phyloP scores from a whole-genome alignment of 2,329 filamentous ascomycete genomes.

The Aspergillus puulaauensis region DNA sequence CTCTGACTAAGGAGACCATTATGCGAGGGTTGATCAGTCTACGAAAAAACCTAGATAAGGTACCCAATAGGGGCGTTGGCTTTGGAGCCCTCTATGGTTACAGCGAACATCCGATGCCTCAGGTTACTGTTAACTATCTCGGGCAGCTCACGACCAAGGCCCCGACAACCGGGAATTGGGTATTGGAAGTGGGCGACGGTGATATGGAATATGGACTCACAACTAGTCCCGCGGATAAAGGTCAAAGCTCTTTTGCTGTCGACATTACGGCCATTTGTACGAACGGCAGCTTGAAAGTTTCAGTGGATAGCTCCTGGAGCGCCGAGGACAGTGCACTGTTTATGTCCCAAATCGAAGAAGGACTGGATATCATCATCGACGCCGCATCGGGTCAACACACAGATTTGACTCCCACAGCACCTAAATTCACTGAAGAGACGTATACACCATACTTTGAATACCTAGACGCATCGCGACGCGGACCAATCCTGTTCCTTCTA shows the following conservation, averaged over 20 bases:
- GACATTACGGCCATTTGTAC: neutral
- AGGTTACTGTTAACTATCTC: neutral
- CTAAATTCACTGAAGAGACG: neutral
- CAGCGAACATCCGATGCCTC: neutral
- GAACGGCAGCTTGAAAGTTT: neutral
- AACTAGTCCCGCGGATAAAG: neutral
- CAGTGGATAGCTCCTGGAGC: neutral
- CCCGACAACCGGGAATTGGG: neutral
- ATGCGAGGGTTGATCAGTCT: neutral
- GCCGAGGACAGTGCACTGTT: neutral
- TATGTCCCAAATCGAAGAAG: neutral
- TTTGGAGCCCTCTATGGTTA: neutral
- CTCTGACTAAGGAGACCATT: neutral
- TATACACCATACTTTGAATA: neutral
- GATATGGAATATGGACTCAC: neutral
- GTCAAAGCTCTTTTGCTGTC: neutral
- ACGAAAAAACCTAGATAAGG: neutral
- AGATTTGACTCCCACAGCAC: neutral
- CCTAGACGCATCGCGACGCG: neutral
- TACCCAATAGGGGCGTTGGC: neutral
- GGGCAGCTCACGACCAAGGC: neutral
- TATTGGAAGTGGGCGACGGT: neutral
- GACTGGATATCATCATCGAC: neutral
- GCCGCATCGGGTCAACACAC: neutral
- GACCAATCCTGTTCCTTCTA: neutral